Evolutionary conservation across 148 eudicot species (phyloP).

Genomic region (Camellia sinensis): DNA sequence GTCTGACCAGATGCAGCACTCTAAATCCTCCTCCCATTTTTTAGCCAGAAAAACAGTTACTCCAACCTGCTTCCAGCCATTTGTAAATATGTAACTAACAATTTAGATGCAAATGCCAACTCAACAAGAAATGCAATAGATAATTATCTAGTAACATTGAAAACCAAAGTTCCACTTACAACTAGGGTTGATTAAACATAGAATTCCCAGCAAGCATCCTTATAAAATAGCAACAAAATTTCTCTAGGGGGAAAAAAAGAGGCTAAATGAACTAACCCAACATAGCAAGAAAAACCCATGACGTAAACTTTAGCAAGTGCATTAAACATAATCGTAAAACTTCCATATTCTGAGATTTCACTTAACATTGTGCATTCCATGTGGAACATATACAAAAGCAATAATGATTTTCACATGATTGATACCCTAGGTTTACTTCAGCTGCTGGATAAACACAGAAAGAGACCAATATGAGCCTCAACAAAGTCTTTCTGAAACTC

Average conservation of each 20-base stretch:
- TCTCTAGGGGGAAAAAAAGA: too few relatives aligned
- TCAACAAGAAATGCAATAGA: not conserved
- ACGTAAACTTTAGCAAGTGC: not conserved
- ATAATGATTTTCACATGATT: not conserved
- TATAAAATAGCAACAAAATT: not conserved
- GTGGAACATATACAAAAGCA: not conserved
- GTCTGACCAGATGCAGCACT: conserved; percentile 74
- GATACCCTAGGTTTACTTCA: not conserved
- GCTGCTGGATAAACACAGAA: not conserved
- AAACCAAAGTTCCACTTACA: not conserved
- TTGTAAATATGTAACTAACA: not conserved
- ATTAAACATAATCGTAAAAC: not conserved
- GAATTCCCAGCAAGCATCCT: not conserved
- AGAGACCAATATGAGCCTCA: not conserved
- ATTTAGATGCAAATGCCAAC: not conserved
- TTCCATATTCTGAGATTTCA: not conserved
- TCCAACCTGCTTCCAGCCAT: conserved; percentile 23
- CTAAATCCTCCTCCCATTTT: conserved; percentile 85
- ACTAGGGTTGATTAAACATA: not conserved
- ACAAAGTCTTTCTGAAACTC: not conserved
- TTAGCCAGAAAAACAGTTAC: conserved; percentile 18
- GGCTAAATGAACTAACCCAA: not conserved
- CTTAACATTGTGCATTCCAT: not conserved
- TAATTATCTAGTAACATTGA: not conserved
- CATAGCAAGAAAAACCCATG: not conserved